A percentile compares a stretch with the other conserved stretches of the same genome.
Conservation (phyloP, 768 basidiomycete species). For the Naganishia onofrii region DNA sequence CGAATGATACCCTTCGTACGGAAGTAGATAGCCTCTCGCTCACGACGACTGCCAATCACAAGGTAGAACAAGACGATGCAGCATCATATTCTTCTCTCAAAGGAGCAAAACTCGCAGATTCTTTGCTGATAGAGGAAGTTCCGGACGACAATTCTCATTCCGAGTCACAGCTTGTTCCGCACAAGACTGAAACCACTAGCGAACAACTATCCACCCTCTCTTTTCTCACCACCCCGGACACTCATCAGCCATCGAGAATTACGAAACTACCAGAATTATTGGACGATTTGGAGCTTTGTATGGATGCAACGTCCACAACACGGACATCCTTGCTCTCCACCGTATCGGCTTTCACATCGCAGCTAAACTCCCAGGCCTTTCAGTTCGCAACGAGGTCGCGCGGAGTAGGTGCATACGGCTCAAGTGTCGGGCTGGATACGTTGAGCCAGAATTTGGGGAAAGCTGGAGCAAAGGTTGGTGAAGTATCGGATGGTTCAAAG, state of each 20-base stretch:
- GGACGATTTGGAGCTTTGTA: conserved; percentile 30
- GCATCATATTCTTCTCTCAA: conserved; percentile 11
- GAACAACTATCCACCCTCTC: conserved; percentile 28
- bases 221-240: conserved; percentile 18
- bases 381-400: conserved; percentile 13
- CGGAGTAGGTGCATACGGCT: conserved; percentile 13
- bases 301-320: conserved; percentile 45
- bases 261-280: conserved; percentile 29
- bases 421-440: conserved; percentile 35
- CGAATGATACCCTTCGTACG: background rate
- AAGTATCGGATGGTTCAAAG: conserved; percentile 2
- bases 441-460: conserved; percentile 34
- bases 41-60: background rate
- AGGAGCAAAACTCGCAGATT: conserved; percentile 14
- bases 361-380: conserved; percentile 40
- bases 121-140: conserved; percentile 25
- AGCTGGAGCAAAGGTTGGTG: conserved; percentile 28
- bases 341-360: conserved; percentile 42
- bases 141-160: conserved; percentile 2
- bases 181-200: conserved; percentile 30
- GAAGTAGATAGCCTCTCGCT: background rate
- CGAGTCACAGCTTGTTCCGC: conserved; percentile 1
- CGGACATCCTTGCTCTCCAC: conserved; percentile 48
- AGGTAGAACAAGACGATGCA: conserved; percentile 2
- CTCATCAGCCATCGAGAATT: background rate